Percentiles rank a stretch among this genome's conserved stretches.
Evolutionary conservation across 148 eudicot species (phyloP).

Genomic region (Diospyros kaki): DNA sequence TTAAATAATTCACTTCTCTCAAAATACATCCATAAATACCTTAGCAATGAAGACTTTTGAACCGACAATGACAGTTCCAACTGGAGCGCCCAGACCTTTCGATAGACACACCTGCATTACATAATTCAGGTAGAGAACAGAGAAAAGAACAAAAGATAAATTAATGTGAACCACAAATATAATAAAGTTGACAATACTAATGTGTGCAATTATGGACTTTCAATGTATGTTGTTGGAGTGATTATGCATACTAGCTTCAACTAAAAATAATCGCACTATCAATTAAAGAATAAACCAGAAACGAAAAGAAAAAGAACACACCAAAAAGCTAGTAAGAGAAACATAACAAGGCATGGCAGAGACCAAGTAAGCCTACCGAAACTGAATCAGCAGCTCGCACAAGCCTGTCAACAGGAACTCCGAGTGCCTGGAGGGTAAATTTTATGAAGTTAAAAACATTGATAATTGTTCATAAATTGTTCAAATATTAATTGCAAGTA

Average conservation of each 20-base stretch:
- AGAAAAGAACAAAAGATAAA: not conserved
- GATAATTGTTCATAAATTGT: not conserved
- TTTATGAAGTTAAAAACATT: not conserved
- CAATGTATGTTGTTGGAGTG: not conserved
- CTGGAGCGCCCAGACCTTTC: slow-evolving; percentile 96
- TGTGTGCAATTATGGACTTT: not conserved
- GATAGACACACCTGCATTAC: slow-evolving; percentile 75
- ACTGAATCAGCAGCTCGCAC: slow-evolving; percentile 96
- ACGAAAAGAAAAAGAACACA: not conserved
- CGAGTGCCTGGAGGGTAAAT: slow-evolving; percentile 62
- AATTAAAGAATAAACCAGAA: not conserved
- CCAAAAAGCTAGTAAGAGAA: not conserved
- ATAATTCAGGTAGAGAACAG: not conserved
- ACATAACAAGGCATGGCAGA: not conserved
- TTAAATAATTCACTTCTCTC: not conserved
- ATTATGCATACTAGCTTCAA: not conserved
- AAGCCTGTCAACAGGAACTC: slow-evolving; percentile 80
- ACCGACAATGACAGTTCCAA: slow-evolving; percentile 88
- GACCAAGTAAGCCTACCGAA: slow-evolving; percentile 47
- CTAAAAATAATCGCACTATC: not conserved
- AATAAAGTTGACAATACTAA: not conserved
- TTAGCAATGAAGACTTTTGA: slow-evolving; percentile 63
- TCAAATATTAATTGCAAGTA: too few relatives aligned
- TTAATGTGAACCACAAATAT: not conserved
- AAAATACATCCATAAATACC: slow-evolving; percentile 32